These are phyloP conservation scores for Aspergillus floridensis DNA, from an alignment of 2,329 filamentous ascomycete species.

Conservation along the genomic window DNA sequence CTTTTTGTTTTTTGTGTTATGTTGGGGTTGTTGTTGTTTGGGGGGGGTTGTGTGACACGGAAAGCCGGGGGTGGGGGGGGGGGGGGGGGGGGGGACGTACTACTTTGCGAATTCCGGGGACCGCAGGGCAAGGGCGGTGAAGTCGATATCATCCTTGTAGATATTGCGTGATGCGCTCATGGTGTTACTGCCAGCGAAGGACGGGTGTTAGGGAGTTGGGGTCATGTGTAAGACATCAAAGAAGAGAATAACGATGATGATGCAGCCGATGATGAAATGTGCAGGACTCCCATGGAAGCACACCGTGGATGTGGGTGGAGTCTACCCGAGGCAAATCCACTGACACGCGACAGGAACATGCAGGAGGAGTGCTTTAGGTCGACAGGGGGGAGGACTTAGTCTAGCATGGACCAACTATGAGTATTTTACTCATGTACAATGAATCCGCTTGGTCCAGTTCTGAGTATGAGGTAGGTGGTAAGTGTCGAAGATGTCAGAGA, in stretches of 20 bases:
- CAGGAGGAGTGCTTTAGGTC: neutral
- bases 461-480: too few species aligned
- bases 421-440: too few species aligned
- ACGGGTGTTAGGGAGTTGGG: neutral
- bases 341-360: neutral
- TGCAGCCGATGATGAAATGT: neutral
- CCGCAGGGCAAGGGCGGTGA: constrained; percentile 57
- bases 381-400: neutral
- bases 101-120: constrained; percentile 60
- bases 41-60: too few species aligned
- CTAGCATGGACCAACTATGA: neutral
- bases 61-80: too few species aligned
- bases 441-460: too few species aligned
- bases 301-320: constrained; percentile 4
- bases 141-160: constrained; percentile 61
- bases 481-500: neutral
- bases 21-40: too few species aligned
- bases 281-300: neutral
- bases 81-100: constrained; percentile 45
- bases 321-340: neutral
- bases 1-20: too few species aligned
- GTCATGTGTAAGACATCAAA: neutral
- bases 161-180: constrained; percentile 43
- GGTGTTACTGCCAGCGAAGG: neutral
- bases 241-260: neutral